Evolutionary conservation across 164 flowering plant genomes (phyloP).

Genomic region (Stephania cephalantha): DNA sequence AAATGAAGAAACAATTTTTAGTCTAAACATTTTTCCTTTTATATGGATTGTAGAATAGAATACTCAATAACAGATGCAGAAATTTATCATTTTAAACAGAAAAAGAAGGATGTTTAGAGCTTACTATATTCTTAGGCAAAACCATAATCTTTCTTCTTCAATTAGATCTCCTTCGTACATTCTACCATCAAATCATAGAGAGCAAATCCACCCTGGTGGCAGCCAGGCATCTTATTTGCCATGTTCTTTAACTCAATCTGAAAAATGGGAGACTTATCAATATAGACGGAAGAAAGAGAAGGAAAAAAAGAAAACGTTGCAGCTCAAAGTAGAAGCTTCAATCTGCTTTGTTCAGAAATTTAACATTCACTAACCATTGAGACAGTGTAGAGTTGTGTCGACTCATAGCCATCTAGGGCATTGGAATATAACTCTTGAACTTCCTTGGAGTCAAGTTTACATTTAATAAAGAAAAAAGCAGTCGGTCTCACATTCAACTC

Average conservation of each 20-base stretch:
- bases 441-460: conserved; percentile 61
- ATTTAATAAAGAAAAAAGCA: conserved; percentile 81
- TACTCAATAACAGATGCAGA: not conserved
- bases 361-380: conserved; percentile 47
- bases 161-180: conserved; percentile 22
- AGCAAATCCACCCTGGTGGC: conserved; percentile 90
- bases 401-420: conserved; percentile 91
- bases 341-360: not conserved
- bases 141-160: conserved; percentile 4
- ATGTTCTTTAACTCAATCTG: conserved; percentile 61
- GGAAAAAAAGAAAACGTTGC: not conserved
- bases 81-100: not conserved
- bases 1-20: not conserved
- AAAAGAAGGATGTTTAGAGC: not conserved
- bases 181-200: conserved; percentile 66
- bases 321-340: not conserved
- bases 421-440: conserved; percentile 55
- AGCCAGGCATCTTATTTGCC: conserved; percentile 87
- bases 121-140: not conserved
- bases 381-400: conserved; percentile 67
- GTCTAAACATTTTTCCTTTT: not conserved
- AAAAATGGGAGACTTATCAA: conserved; percentile 11
- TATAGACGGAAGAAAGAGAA: not conserved
- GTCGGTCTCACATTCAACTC: conserved; percentile 83
- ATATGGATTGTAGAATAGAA: not conserved